phyloP scores from a whole-genome alignment of 2,329 filamentous ascomycete species.

The Alternaria angustiovoidea region DNA sequence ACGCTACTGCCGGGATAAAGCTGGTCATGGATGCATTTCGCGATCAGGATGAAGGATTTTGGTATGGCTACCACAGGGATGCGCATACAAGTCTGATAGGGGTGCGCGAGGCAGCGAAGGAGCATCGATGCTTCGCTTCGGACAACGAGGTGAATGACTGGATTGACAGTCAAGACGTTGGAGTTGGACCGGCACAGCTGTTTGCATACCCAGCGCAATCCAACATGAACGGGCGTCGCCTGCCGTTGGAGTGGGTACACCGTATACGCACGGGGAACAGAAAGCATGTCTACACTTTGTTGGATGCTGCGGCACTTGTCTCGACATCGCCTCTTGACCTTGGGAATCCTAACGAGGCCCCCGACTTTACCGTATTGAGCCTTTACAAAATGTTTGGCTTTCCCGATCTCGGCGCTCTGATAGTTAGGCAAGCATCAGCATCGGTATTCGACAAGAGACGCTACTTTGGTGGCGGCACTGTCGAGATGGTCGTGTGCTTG shows the following conservation, averaged over 20 bases:
- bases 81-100: conserved; percentile 89
- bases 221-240: conserved; percentile 84
- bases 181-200: conserved; percentile 49
- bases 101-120: conserved; percentile 71
- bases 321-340: conserved; percentile 81
- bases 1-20: conserved; percentile 91
- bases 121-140: conserved; percentile 70
- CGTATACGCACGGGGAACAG: conserved; percentile 54
- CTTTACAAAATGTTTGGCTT: conserved; percentile 99
- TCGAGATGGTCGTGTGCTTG: conserved; percentile 84
- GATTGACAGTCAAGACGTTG: conserved; percentile 56
- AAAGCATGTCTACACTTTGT: conserved; percentile 67
- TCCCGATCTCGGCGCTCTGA: conserved; percentile 84
- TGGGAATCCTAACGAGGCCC: conserved; percentile 65
- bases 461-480: conserved; percentile 95
- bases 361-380: conserved; percentile 88
- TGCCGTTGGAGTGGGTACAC: conserved; percentile 74
- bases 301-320: conserved; percentile 84
- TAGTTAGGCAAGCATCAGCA: conserved; percentile 77
- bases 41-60: conserved; percentile 73
- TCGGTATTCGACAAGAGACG: conserved; percentile 69
- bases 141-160: conserved; percentile 71
- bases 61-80: conserved; percentile 83
- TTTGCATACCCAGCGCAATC: conserved; percentile 93
- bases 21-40: conserved; percentile 81